Evolutionary conservation across 148 eudicot species (phyloP), one percentile per base, ranked within the genome.

Genomic region (Diospyros lotus): DNA sequence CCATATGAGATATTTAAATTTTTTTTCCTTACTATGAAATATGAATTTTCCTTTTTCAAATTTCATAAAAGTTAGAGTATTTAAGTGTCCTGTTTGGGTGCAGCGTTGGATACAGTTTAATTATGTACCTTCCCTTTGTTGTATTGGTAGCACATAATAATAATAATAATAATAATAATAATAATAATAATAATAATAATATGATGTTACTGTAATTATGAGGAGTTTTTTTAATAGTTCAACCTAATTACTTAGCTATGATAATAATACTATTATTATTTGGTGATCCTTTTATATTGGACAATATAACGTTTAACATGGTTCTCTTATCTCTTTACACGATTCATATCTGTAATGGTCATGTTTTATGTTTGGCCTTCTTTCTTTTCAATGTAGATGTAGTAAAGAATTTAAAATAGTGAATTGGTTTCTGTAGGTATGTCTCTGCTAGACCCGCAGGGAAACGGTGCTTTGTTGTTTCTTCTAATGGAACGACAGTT

Each of bases 391-490:
- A 54, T 76, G 74, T 11, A 62, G 28, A 38, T 18, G 43, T 15
- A 9, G 59, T 9, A 48, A 41, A 64, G 4, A 6, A 12, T 15
- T 67, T 44, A 39, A 43, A 67, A 40, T 28, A 63, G 38, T 46
- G n/a, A 66, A 17, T 78, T 60, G 68, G 48, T 46, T 58, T 66
- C 38, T 82, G 72, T 54, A 94, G 98, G 98, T 94, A 84, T 80
- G 97, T 94, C 48, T 83, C 84, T 82, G 96, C 97, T 71, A 86
- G 98, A 80, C 98, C 98, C 3, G 80, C 98, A 75, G 98, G 98
- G n/a, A 92, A 90, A 81, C 86, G 97, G 71, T 94, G 98, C 80
- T 92, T 94, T 86, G 96, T 94, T 38, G 98, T 94, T 45, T 92
- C 98, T 59, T 87, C 92, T 11, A 89, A 94, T 84, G 98, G 98